Percentiles rank a stretch among this genome's conserved stretches.
Evolutionary conservation across 208 protist species (phyloP).

Genomic region (Leishmania tarentolae): DNA sequence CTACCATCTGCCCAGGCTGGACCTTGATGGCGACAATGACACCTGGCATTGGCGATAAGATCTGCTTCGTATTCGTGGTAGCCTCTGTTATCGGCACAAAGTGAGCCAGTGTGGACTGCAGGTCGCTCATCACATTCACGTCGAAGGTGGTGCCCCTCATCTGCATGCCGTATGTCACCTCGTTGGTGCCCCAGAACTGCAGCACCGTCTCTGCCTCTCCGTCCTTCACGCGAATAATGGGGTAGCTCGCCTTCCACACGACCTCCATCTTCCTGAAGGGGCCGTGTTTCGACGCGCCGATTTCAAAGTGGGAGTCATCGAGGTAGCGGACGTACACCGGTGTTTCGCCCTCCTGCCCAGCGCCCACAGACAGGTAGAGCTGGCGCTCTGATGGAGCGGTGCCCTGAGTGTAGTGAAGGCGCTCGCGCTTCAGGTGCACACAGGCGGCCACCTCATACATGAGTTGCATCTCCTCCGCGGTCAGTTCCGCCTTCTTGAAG

Average conservation of each 20-base stretch:
- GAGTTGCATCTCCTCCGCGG: slow-evolving; percentile 25
- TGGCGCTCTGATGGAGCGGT: slow-evolving; percentile 14
- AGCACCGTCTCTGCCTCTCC: slow-evolving; percentile 34
- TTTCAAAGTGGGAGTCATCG: slow-evolving; percentile 33
- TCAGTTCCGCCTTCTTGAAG: slow-evolving; percentile 39
- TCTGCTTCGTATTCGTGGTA: slow-evolving; percentile 34
- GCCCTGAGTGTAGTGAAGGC: slow-evolving; percentile 12
- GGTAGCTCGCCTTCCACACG: slow-evolving; percentile 37
- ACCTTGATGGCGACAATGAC: slow-evolving; percentile 90
- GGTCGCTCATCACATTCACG: slow-evolving; percentile 38
- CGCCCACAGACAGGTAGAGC: slow-evolving; percentile 29
- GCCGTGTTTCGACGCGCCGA: slow-evolving; percentile 15
- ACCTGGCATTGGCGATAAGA: slow-evolving; percentile 93
- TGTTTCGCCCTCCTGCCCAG: slow-evolving; percentile 29
- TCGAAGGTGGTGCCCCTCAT: slow-evolving; percentile 43
- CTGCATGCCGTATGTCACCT: slow-evolving; percentile 45
- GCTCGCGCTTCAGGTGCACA: slow-evolving; percentile 33
- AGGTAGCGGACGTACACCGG: slow-evolving; percentile 31
- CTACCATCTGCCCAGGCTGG: slow-evolving; percentile 76
- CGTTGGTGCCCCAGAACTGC: slow-evolving; percentile 47
- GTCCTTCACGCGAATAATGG: slow-evolving; percentile 36
- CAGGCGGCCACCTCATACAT: slow-evolving; percentile 30
- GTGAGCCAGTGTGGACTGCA: slow-evolving; percentile 36
- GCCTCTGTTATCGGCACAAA: slow-evolving; percentile 33
- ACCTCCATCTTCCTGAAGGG: slow-evolving; percentile 33